phyloP scores from a whole-genome alignment of 2,329 filamentous ascomycete species.

The Sarocladium kiliense region DNA sequence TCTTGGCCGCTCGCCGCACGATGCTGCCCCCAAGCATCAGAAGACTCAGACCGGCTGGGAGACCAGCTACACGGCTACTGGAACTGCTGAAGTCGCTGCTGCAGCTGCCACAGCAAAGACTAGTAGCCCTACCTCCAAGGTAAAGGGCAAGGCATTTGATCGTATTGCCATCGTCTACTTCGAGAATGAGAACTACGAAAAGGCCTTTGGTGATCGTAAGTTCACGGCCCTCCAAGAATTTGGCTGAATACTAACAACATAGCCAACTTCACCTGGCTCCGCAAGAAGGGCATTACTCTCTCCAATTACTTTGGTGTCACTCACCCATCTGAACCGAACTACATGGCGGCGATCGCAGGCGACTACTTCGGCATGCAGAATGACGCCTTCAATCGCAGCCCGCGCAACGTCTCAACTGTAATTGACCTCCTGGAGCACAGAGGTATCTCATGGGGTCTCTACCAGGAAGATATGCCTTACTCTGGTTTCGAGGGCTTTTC shows the following conservation, averaged over 20 bases:
- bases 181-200: conserved; percentile 68
- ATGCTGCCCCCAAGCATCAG: no score
- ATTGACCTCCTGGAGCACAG: conserved; percentile 64
- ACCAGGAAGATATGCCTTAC: conserved; percentile 75
- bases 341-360: conserved; percentile 61
- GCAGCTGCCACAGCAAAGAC: conserved; percentile 58
- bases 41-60: conserved; percentile 30
- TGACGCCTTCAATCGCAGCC: conserved; percentile 56
- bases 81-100: conserved; percentile 42
- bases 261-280: conserved; percentile 19
- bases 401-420: conserved; percentile 58
- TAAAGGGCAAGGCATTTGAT: conserved; percentile 68
- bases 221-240: conserved; percentile 10
- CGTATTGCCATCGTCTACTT: conserved; percentile 70
- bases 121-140: conserved; percentile 53
- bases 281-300: conserved; percentile 25
- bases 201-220: conserved; percentile 57
- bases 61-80: conserved; percentile 46
- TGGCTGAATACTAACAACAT: no score
- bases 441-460: conserved; percentile 63
- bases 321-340: conserved; percentile 73
- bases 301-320: conserved; percentile 52
- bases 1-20: no score
- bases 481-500: conserved; percentile 62
- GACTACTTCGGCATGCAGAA: conserved; percentile 71